Base-by-base conservation (phyloP, 495 filamentous ascomycete genomes). In the Chaetomium cochliodes region DNA sequence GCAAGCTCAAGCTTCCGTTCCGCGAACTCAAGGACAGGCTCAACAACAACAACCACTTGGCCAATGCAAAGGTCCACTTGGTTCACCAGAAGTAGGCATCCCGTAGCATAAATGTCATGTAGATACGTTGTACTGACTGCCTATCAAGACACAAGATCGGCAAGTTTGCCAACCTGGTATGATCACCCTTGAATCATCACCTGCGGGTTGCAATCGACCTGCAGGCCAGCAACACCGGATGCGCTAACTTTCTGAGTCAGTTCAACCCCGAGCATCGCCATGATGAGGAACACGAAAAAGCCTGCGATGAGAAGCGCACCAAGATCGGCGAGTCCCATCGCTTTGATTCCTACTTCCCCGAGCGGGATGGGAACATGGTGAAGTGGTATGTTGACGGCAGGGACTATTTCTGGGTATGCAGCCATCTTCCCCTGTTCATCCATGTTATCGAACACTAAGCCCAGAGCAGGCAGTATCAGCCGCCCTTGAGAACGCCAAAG, bases 371-470 rank as follows among this genome's bases (percentile, higher is more conserved):
- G 13, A 97, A 98, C 73, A 84, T 87, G 62, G 82, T 96, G 64
- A 98, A 98, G 79, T 97, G 93, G 93, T 98, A 97, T 80, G 90
- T 97, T 9, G 93, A 97, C 73, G 93, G 90, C 0, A 80, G 89
- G 44, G 90, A 98, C 76, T 98, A 98, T 74, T 91, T 92, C 71
- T 96, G 91, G 88, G 87, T 84, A 73, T 53, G 77, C 74, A 23
- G 6, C 5, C 6, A 7, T 30, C 16, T 5, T 4, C 16, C 52
- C 42, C 3, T 46, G 3, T 6, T 55, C 5, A 39, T 15, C 22
- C 20, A 23, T 7, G 1, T 37, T 37, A 37, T n/a, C 33, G 11
- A 37, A 11, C 11, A 37, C 26, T 37, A 20, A 28, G 13, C 25
- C 20, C 30, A 37, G 44, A 47, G 2, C 60, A 79, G 78, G 89